Evolutionary conservation across 148 eudicot genomes (phyloP), one percentile per base, ranked within the genome.

Genomic region (Fagopyrum homotropicum): DNA sequence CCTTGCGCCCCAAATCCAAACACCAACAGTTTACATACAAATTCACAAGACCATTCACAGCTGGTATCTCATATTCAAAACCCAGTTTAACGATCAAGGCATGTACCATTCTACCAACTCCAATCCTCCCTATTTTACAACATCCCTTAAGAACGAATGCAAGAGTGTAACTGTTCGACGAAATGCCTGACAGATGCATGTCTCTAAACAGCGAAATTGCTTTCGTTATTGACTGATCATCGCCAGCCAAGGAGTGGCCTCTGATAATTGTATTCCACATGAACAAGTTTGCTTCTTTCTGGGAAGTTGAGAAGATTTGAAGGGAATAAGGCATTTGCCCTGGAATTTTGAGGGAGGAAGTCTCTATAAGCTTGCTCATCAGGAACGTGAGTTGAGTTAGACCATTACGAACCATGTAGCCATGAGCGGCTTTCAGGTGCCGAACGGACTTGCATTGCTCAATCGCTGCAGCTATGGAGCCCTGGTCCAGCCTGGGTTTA

Each of bases 1-100:
- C 43, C 66, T 70, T 44, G 48, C 51, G 60, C 45, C 74, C 79
- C 48, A 50, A 6, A n/a, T 52, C 66, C 59, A 77, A 59, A 9
- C 35, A 9, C 51, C 79, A 40, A 55, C 79, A 77, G 19, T 54
- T 77, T 0, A 60, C 74, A 70, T 77, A 77, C 74, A 77, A 17
- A 43, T n/a, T 69, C 50, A 77, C 19, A 19, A 55, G 74, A 43
- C 79, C 64, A 30, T 48, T 69, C 68, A 69, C 60, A 46, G 69
- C 74, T 40, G 57, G 48, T 9, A 16, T 16, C 10, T 77, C 54
- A 11, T 52, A 70, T 22, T 17, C 74, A 43, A 9, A 55, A 30
- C 79, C 79, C 4, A 15, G 55, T 9, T 50, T 47, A 40, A 77
- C 30, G 26, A 77, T 16, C 49, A 54, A 60, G 3, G 40, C 73